phyloP scores from a whole-genome alignment of 2,329 filamentous ascomycete genomes.

The Ascochyta clinopodiicola region DNA sequence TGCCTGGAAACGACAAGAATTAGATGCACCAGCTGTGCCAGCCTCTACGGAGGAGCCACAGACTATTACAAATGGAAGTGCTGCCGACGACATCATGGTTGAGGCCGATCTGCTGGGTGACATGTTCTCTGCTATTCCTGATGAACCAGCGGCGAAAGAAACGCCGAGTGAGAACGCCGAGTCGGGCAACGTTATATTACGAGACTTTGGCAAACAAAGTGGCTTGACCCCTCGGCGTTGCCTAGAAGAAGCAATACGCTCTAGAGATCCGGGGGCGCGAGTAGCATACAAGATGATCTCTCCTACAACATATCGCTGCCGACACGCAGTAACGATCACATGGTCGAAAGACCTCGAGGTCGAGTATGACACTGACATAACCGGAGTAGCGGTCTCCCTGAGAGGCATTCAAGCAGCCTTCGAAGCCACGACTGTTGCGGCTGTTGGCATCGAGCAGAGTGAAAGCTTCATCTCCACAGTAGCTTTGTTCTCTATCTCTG shows the following conservation, averaged over 20 bases:
- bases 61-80: background rate
- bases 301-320: slow-evolving; percentile 74
- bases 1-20: background rate
- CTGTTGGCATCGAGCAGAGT: slow-evolving; percentile 79
- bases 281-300: slow-evolving; percentile 75
- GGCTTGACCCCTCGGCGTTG: slow-evolving; percentile 78
- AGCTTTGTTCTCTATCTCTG: slow-evolving; percentile 82
- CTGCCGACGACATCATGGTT: slow-evolving; percentile 40
- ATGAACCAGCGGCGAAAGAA: slow-evolving; percentile 50
- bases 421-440: slow-evolving; percentile 76
- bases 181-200: slow-evolving; percentile 66
- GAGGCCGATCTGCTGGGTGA: slow-evolving; percentile 64
- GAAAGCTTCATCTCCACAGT: slow-evolving; percentile 84
- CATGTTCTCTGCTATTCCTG: slow-evolving; percentile 60
- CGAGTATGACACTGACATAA: slow-evolving; percentile 52
- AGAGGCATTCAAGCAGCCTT: slow-evolving; percentile 61
- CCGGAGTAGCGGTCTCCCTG: slow-evolving; percentile 54
- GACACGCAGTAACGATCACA: slow-evolving; percentile 74
- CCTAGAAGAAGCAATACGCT: slow-evolving; percentile 86
- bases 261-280: slow-evolving; percentile 74
- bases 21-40: background rate
- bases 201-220: slow-evolving; percentile 84
- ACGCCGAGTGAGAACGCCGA: slow-evolving; percentile 19
- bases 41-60: background rate
- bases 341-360: slow-evolving; percentile 79